phyloP scores from a whole-genome alignment of 345 rosid genomes.

The Lenwebbia sp. region DNA sequence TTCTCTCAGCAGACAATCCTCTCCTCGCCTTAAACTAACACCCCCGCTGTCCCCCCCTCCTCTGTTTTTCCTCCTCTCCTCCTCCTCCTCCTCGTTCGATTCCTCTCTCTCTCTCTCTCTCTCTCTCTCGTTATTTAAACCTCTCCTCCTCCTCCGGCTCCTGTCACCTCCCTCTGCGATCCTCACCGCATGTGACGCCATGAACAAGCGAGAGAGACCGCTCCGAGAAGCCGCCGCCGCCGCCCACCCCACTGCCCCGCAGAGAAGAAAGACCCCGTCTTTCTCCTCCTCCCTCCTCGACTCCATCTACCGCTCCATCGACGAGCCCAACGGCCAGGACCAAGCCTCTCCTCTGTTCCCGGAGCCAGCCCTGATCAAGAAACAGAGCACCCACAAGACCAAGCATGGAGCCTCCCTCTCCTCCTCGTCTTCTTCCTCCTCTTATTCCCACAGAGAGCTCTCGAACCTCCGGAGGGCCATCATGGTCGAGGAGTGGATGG shows the following conservation, averaged over 20 bases:
- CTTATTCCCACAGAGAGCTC: background rate
- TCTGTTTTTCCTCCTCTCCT: background rate
- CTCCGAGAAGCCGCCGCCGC: background rate
- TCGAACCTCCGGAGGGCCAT: constrained; percentile 23
- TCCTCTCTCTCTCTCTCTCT: background rate
- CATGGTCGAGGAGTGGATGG: constrained; percentile 47
- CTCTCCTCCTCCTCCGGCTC: background rate
- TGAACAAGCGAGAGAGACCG: constrained; percentile 29
- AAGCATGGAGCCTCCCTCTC: background rate
- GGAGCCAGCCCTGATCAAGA: constrained; percentile 12
- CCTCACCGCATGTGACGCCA: background rate
- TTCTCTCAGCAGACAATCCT: constrained; percentile 40
- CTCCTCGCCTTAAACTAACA: background rate
- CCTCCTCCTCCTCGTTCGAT: too few relatives aligned
- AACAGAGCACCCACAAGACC: constrained; percentile 19
- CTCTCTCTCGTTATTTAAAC: background rate
- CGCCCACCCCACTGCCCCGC: constrained; percentile 14
- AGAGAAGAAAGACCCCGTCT: constrained; percentile 64
- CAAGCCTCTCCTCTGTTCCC: constrained; percentile 1
- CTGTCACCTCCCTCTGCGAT: background rate
- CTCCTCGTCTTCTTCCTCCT: background rate
- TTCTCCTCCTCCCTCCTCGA: constrained; percentile 84
- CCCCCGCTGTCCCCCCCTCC: background rate
- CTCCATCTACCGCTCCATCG: constrained; percentile 60
- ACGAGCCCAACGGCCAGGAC: constrained; percentile 23